phyloP scores from a whole-genome alignment of 441 rosid genomes.

The Arabidopsis hybrid region DNA sequence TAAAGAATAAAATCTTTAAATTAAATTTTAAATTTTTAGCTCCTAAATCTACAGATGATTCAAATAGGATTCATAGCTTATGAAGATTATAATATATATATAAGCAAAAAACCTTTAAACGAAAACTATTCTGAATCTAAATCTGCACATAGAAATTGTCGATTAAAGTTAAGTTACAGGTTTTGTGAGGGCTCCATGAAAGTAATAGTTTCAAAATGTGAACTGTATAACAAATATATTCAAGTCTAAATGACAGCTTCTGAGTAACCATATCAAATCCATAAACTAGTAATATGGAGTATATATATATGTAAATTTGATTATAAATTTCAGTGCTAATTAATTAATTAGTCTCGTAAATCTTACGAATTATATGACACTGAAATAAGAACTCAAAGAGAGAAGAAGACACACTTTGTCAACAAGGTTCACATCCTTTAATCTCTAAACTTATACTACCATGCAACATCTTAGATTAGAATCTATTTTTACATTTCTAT shows the following conservation, averaged over 20 bases:
- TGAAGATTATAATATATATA: not conserved
- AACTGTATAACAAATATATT: not conserved
- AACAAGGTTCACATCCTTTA: constrained; percentile 28
- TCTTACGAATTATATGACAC: not conserved
- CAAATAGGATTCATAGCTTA: too few species aligned
- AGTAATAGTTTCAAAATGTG: not conserved
- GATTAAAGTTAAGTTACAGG: too few species aligned
- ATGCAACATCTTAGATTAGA: constrained; percentile 18
- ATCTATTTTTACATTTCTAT: constrained; percentile 15
- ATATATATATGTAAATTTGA: not conserved
- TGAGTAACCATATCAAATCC: not conserved
- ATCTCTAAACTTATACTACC: constrained; percentile 25
- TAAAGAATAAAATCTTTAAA: not conserved
- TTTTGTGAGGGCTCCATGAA: too few species aligned
- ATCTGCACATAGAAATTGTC: too few species aligned
- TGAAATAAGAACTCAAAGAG: constrained; percentile 30
- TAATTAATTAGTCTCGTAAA: not conserved
- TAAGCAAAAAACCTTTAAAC: not conserved
- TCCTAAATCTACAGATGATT: not conserved
- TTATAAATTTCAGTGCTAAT: not conserved
- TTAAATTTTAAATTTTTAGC: not conserved
- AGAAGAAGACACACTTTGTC: constrained; percentile 19
- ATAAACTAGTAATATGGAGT: not conserved
- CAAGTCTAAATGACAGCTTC: not conserved
- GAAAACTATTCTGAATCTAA: too few species aligned